Evolutionary conservation across 2,329 filamentous ascomycete species (phyloP), one percentile per base, ranked within the genome.

Genomic region (Talaromyces funiculosus): DNA sequence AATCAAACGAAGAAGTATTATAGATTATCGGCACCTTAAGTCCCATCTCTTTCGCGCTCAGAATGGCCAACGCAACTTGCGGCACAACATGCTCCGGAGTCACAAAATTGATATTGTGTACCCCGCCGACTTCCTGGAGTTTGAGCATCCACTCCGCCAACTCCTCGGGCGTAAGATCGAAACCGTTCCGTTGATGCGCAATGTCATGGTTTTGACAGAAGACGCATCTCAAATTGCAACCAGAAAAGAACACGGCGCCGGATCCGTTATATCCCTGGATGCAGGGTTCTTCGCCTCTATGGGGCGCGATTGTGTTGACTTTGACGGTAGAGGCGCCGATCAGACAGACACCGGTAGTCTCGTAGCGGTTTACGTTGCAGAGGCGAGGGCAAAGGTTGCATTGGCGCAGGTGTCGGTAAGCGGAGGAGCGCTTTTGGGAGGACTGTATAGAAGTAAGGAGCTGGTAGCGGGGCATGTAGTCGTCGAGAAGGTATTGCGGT

Each of bases 91-190:
- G 91, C 71, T 95, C 90, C 0, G 90, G 90, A 0, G 90, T 95
- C 61, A 95, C 84, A 22, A 93, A 84, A 72, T 96, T 94, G 80
- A 95, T 92, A 71, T 94, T 94, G 77, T 95, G 90, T n/a, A 90
- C 89, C 8, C 81, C 77, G n/a, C 90, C 90, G 2, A 90, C 82
- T 29, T 90, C 81, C 71, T 94, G 90, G 45, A 95, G 77, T 75
- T 94, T 94, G 61, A 94, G 68, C 73, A 88, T 92, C 90, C 90
- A 94, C 57, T 89, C 86, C 4, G 83, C 90, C 4, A 96, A 81
- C 70, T 92, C 84, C 71, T 92, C 89, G 0, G 90, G 89, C 0
- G 86, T 89, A 31, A 94, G 77, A 66, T 92, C 87, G 74, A 90
- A 88, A 1, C 90, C 90, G 49, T 90, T 90, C n/a, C 85, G 83